Base-by-base conservation (phyloP, 2,329 filamentous ascomycete genomes). In the Xylaria hypoxylon region DNA sequence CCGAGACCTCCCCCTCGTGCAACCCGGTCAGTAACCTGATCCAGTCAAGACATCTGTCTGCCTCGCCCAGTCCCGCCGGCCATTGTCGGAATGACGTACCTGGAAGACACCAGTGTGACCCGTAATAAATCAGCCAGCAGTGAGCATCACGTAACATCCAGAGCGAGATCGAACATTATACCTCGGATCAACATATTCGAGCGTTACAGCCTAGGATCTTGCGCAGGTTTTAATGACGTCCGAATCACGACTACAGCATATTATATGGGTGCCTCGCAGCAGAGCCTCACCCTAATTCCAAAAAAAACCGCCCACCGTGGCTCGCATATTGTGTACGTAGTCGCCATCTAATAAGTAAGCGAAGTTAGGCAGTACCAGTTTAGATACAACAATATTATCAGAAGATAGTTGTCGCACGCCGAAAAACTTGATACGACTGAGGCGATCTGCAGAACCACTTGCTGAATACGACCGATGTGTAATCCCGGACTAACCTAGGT, bases 371-470 rank as follows among this genome's bases (percentile, higher is more conserved):
- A n/a, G 50, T 24, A 8, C 31, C n/a, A n/a, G n/a, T 33, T 10
- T 33, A 40, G 33, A 24, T 26, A 40, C n/a, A 2, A 31, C 47
- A 13, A 17, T 50, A n/a, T n/a, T 33, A n/a, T n/a, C n/a, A n/a
- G n/a, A n/a, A n/a, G n/a, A n/a, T n/a, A n/a, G n/a, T 10, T 42
- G 52, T 55, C 35, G 35, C 35, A 55, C 52, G 22, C 35, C 15
- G 28, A 35, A 55, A 35, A 35, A 35, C 35, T 42, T n/a, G 17
- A 22, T 19, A 13, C 52, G 24, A 40, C 40, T 24, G 38, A 57
- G 53, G 24, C 53, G 53, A 57, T 57, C 53, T 57, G 40, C 53
- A 57, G 38, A 26, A 57, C 53, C 53, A 57, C 53, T 17, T 57
- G 33, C 53, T 57, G 10, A 22, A 44, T 19, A 45, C 40, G 26